Evolutionary conservation across 2,329 filamentous ascomycete genomes (phyloP).

Genomic region (Camillea tinctor): DNA sequence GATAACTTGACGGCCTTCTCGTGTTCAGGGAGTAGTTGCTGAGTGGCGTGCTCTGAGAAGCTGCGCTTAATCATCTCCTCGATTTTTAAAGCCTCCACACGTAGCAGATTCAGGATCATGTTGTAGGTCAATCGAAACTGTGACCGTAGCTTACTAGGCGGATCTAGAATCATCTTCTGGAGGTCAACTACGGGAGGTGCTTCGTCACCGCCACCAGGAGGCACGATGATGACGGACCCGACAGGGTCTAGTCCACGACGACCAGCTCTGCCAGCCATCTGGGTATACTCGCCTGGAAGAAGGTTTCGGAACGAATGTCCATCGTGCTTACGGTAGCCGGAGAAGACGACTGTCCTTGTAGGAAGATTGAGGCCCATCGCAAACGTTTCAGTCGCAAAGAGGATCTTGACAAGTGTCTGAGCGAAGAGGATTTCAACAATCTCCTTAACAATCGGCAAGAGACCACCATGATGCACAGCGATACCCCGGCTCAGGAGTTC

Average conservation of each 20-base stretch:
- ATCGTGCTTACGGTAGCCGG: constrained; percentile 94
- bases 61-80: constrained; percentile 99
- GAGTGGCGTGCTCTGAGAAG: constrained; percentile 97
- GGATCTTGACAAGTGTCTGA: constrained; percentile 89
- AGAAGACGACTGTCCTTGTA: constrained; percentile 95
- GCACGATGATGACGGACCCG: constrained; percentile 91
- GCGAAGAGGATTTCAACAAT: constrained; percentile 96
- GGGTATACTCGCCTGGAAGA: constrained; percentile 92
- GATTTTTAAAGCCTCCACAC: constrained; percentile 95
- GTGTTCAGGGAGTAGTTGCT: constrained; percentile 89
- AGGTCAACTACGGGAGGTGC: constrained; percentile 82
- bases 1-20: constrained; percentile 92
- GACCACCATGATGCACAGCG: constrained; percentile 91
- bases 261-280: constrained; percentile 95
- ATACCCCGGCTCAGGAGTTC: constrained; percentile 86
- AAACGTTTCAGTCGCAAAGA: constrained; percentile 98
- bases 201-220: constrained; percentile 75
- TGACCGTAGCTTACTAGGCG: constrained; percentile 90
- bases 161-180: constrained; percentile 91
- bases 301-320: constrained; percentile 89
- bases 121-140: constrained; percentile 98
- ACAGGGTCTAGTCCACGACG: constrained; percentile 89
- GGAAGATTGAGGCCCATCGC: constrained; percentile 97
- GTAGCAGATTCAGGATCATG: constrained; percentile 95
- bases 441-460: constrained; percentile 96